Evolutionary conservation across 2,329 filamentous ascomycete genomes (phyloP), one percentile per base, ranked within the genome.

Genomic region (Colletotrichum orchidophilum): DNA sequence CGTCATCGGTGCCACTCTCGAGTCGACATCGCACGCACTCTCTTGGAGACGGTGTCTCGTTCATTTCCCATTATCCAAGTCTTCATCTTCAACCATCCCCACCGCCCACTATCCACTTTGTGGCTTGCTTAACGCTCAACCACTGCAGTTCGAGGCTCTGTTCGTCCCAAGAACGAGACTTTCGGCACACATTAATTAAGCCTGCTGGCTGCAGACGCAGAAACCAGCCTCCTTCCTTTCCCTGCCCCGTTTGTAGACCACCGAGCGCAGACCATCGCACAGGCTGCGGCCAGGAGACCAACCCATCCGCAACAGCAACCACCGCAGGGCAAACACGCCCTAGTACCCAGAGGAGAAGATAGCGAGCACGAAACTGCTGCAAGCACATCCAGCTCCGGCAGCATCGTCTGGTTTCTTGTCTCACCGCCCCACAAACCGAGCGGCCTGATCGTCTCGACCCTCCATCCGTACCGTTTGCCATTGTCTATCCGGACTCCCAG

Each of bases 201-300:
- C 66, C 66, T 65, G 24, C 60, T 26, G 59, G 46, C 66, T 72
- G 59, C 66, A 60, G 50, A 53, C 59, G 39, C 66, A 71, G 57
- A 62, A 71, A 60, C 70, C 70, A 70, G 66, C 66, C 70, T 63
- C 66, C 59, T 60, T 49, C 42, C 31, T 72, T 74, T 73, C 69
- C 74, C 63, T 58, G 69, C 69, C 75, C 74, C 74, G 75, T 75
- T 73, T 74, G 74, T 75, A 75, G 78, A 73, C 75, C 77, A 78
- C 66, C 54, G 49, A 64, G 66, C 66, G 70, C 60, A 64, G 57
- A 49, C 42, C 64, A 61, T 33, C 39, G 50, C 35, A 61, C 50
- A 55, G 55, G 55, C 55, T 66, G 49, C 31, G 57, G 46, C 55
- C 67, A 26, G 59, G 31, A 70, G 55, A 60, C 24, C 50, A n/a